These are phyloP conservation scores for Peterozyma xylosa DNA, from an alignment of 805 yeast genomes.

Conservation along the genomic window DNA sequence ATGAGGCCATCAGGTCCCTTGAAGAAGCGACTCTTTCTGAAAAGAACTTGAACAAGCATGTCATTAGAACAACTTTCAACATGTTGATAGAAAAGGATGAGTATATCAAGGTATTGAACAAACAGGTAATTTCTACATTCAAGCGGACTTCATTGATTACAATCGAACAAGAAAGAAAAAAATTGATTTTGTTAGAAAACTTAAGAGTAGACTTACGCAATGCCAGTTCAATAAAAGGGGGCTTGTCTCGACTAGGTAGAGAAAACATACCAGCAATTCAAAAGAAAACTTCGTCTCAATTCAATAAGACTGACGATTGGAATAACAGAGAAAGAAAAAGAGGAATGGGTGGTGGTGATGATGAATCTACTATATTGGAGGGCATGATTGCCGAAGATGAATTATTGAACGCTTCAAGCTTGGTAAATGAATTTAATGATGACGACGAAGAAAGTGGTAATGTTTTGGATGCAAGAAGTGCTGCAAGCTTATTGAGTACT, in stretches of 20 bases:
- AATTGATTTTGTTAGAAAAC: conserved; percentile 64
- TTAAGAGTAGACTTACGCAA: conserved; percentile 35
- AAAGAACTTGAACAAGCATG: conserved; percentile 67
- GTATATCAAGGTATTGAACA: conserved; percentile 51
- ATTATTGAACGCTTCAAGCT: no score
- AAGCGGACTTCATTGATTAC: conserved; percentile 57
- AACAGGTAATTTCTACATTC: conserved; percentile 43
- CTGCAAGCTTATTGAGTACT: conserved; percentile 74
- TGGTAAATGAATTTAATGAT: conserved; percentile 5
- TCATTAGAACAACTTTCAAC: conserved; percentile 77
- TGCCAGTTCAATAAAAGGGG: conserved; percentile 44
- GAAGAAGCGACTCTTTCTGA: conserved; percentile 76
- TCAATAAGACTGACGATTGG: conserved; percentile 31
- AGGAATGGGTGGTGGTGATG: conserved; percentile 10
- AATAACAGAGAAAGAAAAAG: conserved; percentile 15
- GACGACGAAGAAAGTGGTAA: conserved; percentile 23
- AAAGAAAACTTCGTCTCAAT: conserved; percentile 34
- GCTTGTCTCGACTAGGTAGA: conserved; percentile 76
- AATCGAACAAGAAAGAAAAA: conserved; percentile 82
- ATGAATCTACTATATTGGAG: not conserved
- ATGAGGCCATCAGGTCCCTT: conserved; percentile 75
- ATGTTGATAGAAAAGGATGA: conserved; percentile 68
- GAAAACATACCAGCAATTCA: conserved; percentile 40
- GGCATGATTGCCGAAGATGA: not conserved
- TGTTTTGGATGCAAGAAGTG: conserved; percentile 70